Percentiles rank a stretch among this genome's conserved stretches.
Conservation (phyloP, 1,284 basidiomycete genomes). For the Rhodotorula sp. region DNA sequence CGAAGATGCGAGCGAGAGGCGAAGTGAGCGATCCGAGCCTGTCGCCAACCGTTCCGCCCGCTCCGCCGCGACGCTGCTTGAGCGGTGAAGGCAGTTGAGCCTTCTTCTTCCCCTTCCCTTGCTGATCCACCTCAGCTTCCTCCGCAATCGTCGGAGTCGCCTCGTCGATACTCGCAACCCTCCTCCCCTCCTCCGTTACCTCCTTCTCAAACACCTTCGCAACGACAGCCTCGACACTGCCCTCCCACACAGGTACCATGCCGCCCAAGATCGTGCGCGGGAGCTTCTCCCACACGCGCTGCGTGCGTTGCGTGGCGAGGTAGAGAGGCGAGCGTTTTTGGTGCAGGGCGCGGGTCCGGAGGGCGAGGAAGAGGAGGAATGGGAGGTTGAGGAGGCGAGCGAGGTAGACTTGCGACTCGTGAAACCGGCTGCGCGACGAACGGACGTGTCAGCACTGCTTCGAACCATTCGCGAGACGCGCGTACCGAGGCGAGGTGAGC, state of each 20-base stretch:
- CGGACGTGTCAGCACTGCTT: neutral
- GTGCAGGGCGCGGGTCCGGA: neutral
- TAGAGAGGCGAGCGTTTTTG: neutral
- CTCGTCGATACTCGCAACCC: conserved; percentile 7
- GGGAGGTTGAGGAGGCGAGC: conserved; percentile 31
- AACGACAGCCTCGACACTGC: conserved; percentile 13
- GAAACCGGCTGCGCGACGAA: conserved; percentile 6
- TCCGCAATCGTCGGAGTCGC: neutral
- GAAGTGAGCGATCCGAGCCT: conserved; percentile 4
- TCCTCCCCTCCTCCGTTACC: conserved; percentile 3
- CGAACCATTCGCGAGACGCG: neutral
- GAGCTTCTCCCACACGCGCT: conserved; percentile 1
- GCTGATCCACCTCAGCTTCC: neutral
- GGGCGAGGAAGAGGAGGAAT: conserved; percentile 26
- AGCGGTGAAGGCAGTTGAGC: neutral
- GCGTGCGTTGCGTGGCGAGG: conserved; percentile 6
- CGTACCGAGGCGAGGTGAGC: conserved; percentile 25
- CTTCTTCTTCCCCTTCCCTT: neutral
- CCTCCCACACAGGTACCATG: conserved; percentile 11
- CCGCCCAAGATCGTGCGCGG: conserved; percentile 4
- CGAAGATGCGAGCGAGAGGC: conserved; percentile 19
- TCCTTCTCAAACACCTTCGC: conserved; percentile 21
- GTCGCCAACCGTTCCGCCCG: neutral
- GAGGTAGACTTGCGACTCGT: conserved; percentile 39
- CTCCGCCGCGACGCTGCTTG: neutral